Base-by-base conservation (phyloP, 2,329 filamentous ascomycete genomes). In the Colletotrichum sp. region DNA sequence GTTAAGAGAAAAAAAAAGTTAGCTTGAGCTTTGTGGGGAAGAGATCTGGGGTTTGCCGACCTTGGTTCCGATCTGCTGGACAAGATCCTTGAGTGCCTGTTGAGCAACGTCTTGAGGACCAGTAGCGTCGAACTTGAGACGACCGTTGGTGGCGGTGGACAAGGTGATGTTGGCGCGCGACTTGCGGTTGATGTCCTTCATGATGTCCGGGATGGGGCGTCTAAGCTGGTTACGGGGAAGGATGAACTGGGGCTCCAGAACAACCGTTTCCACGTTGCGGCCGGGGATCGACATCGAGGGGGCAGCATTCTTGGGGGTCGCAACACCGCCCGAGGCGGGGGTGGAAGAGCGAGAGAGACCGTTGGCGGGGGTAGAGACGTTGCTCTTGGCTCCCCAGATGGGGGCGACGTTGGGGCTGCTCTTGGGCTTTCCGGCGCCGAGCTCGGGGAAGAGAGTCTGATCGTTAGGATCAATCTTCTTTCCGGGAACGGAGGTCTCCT, bases 141-240 rank as follows among this genome's bases (percentile, higher is more conserved):
- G 90, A 26, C 94, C 95, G 78, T 92, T 93, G 78, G 93, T 90
- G n/a, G 93, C 92, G 76, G 92, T 91, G 75, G 92, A 92, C 89
- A 96, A 93, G 79, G 94, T 93, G 79, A 99, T 92, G 80, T 92
- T 95, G 75, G 96, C 96, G 83, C 96, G 96, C 76, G 95, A 98
- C 82, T 94, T 95, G 86, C 94, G 95, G 87, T 98, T 98, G 86
- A 99, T 95, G 79, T 98, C 96, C 83, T 95, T 95, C 82, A 98
- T 88, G 79, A 97, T 93, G 79, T 99, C 96, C 36, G 92, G 89
- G 68, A 98, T 89, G 9, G 96, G 95, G 80, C 95, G 95, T 89
- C 95, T 98, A 81, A 98, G 88, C 84, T 98, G 93, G 76, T 88
- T 89, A 59, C 94, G 92, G 21, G 95, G 93, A 63, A 95, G 90